Evolutionary conservation across 345 rosid species (phyloP).

Genomic region (Conringia planisiliqua): DNA sequence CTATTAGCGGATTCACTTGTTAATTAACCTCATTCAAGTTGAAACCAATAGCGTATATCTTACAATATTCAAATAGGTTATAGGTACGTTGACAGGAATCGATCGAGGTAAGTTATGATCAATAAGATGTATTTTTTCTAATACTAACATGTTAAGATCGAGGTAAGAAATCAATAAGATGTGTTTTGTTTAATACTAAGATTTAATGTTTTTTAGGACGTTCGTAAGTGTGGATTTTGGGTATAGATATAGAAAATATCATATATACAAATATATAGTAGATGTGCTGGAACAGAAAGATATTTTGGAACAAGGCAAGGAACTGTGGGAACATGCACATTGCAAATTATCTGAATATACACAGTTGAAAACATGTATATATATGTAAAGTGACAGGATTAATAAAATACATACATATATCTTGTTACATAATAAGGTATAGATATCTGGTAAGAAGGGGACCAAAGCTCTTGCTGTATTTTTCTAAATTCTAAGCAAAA

Average conservation of each 20-base stretch:
- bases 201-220: no score
- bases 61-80: slow-evolving; percentile 2
- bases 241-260: neutral
- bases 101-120: neutral
- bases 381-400: neutral
- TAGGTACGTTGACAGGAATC: slow-evolving; percentile 4
- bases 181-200: no score
- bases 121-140: neutral
- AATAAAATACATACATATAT: neutral
- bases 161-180: no score
- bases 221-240: neutral
- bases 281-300: neutral
- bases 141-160: neutral
- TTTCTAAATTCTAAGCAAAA: slow-evolving; percentile 5
- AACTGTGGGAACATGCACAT: neutral
- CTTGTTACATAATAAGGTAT: neutral
- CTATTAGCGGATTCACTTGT: neutral
- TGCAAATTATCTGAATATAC: neutral
- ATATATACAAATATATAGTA: neutral
- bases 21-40: slow-evolving; percentile 3
- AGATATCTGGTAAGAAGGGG: slow-evolving; percentile 26
- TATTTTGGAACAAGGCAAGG: neutral
- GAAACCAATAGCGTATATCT: slow-evolving; percentile 10
- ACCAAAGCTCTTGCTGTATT: slow-evolving; percentile 19
- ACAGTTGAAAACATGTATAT: neutral